Base-by-base conservation (phyloP, 2,329 filamentous ascomycete species). In the Dothideomycetes sp. region DNA sequence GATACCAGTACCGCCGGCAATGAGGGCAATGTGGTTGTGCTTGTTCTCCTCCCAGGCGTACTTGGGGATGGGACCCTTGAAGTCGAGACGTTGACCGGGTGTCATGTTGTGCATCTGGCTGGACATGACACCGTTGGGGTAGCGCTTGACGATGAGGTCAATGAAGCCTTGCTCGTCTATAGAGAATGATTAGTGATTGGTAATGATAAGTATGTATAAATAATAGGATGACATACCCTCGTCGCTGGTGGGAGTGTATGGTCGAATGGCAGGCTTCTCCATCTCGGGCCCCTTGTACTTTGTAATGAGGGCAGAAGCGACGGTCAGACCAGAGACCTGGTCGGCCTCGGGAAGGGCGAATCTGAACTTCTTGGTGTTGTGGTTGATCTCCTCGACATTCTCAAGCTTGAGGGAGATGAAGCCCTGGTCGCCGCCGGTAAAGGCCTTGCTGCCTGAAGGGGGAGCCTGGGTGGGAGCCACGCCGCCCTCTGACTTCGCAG, bases 11-110 rank as follows among this genome's bases (percentile, higher is more conserved):
- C 91, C 91, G 53, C 91, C 91, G n/a, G 89, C 86, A 47, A 98
- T 75, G 49, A 89, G 71, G 30, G 77, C 81, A 53, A 93, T 77
- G 70, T 96, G 87, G 45, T 84, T 48, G 69, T 95, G 88, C 76
- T 94, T 95, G 75, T 96, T 96, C 51, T 80, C 57, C 38, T 76
- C 59, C 88, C 88, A 96, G 22, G 77, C 65, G 65, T 95, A 96
- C 67, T 98, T 98, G 54, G 86, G 84, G 30, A 98, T 77, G 2
- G 91, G 91, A 14, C 91, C 91, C 74, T 98, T 96, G 70, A 98
- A 79, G 46, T 89, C 81, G 40, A 98, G 78, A 12, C 73, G 72
- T 63, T 96, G 81, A 47, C 87, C 85, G 33, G 84, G 79, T 24
- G 73, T 70, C 77, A 98, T 76, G 57, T 74, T 72, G 72, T 94